These are phyloP conservation scores for Eimeria mitis DNA, from an alignment of 169 alveolate genomes.

Conservation along the genomic window DNA sequence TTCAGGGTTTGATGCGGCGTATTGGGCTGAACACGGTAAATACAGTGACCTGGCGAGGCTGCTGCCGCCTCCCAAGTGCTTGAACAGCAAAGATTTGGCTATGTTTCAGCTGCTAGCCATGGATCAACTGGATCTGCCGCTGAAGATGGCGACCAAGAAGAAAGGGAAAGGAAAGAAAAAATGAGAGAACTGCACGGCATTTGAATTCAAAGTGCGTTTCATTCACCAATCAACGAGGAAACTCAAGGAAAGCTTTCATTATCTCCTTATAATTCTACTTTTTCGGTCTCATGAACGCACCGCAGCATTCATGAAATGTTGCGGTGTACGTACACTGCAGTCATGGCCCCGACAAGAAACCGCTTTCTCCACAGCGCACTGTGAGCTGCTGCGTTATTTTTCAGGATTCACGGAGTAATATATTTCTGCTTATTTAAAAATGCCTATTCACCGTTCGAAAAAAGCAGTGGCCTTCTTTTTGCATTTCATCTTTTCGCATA, in stretches of 20 bases:
- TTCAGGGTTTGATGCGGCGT: slow-evolving; percentile 69
- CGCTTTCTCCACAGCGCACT: neutral
- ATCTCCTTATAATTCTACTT: neutral
- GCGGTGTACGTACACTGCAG: slow-evolving; percentile 8
- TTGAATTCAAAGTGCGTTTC: neutral
- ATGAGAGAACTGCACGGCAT: neutral
- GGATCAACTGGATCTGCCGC: slow-evolving; percentile 52
- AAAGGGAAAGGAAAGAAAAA: slow-evolving; percentile 31
- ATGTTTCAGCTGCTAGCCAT: slow-evolving; percentile 59
- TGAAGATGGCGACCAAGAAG: slow-evolving; percentile 47
- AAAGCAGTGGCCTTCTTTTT: neutral
- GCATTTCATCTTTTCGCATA: neutral
- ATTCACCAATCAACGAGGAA: neutral
- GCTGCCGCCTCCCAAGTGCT: slow-evolving; percentile 67
- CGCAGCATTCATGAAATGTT: neutral
- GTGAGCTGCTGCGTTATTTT: neutral
- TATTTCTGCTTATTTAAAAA: neutral
- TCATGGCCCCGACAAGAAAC: neutral
- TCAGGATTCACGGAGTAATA: neutral
- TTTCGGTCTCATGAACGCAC: neutral
- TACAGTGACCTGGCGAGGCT: slow-evolving; percentile 19
- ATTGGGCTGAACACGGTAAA: slow-evolving; percentile 43
- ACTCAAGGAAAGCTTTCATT: neutral
- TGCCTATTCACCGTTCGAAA: neutral
- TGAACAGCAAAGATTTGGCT: slow-evolving; percentile 50